A percentile compares a stretch with the other conserved stretches of the same genome.
These are phyloP conservation scores for Torulaspora indica DNA, from an alignment of 805 yeast genomes.

Conservation along the genomic window DNA sequence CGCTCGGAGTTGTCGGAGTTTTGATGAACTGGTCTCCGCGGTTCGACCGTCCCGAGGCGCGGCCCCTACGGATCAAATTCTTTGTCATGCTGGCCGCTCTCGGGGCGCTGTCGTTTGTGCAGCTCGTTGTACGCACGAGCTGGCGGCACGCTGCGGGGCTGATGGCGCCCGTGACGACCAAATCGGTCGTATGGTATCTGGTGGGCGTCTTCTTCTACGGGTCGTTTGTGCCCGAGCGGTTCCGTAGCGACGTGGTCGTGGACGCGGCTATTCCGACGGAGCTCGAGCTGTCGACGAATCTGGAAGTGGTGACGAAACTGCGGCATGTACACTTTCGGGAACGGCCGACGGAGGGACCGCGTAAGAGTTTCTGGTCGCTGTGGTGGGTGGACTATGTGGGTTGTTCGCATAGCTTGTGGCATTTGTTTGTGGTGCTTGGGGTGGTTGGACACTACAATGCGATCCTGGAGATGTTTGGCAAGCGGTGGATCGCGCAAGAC, in stretches of 20 bases:
- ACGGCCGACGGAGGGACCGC: constrained; percentile 35
- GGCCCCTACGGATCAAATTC: constrained; percentile 73
- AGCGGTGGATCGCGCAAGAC: constrained; percentile 26
- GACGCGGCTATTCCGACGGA: constrained; percentile 43
- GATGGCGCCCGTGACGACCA: constrained; percentile 59
- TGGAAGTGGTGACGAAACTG: constrained; percentile 33
- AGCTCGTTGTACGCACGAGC: constrained; percentile 54
- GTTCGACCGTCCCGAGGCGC: constrained; percentile 82
- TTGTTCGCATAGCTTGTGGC: constrained; percentile 91
- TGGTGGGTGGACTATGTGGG: constrained; percentile 83
- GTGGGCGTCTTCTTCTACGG: constrained; percentile 86
- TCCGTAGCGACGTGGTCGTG: constrained; percentile 63
- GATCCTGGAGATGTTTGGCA: constrained; percentile 62
- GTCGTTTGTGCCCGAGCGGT: constrained; percentile 81
- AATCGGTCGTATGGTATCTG: constrained; percentile 69
- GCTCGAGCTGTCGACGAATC: constrained; percentile 27
- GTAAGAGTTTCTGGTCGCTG: constrained; percentile 41
- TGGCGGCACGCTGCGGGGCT: constrained; percentile 46
- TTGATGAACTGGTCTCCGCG: constrained; percentile 85
- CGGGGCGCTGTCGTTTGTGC: constrained; percentile 62
- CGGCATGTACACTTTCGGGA: constrained; percentile 40
- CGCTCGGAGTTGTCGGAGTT: constrained; percentile 70
- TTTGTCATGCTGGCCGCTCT: constrained; percentile 72
- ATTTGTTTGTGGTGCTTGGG: constrained; percentile 82
- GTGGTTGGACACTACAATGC: constrained; percentile 85